A percentile compares a stretch with the other conserved stretches of the same genome.
These are phyloP conservation scores for Talaromyces thailandensis DNA, from an alignment of 495 filamentous ascomycete species.

Conservation along the genomic window DNA sequence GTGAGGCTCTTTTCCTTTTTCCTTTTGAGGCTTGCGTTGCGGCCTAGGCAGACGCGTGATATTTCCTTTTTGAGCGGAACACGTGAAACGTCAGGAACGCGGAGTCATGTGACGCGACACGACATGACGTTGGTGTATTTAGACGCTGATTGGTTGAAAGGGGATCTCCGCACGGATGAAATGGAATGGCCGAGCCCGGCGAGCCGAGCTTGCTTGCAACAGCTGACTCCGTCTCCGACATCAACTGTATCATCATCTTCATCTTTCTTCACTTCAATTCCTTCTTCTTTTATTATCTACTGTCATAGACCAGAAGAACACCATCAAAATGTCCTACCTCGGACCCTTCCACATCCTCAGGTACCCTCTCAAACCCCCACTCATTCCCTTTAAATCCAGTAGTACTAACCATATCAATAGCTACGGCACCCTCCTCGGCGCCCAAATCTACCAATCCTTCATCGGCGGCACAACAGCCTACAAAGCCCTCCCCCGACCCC, in stretches of 20 bases:
- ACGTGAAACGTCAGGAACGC: background rate
- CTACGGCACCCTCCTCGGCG: constrained; percentile 72
- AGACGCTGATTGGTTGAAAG: background rate
- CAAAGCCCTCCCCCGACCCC: constrained; percentile 61
- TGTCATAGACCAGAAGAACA: background rate
- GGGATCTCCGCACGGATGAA: background rate
- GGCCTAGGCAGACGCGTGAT: constrained; percentile 2
- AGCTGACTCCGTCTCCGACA: background rate
- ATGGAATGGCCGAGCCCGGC: background rate
- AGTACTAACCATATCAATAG: constrained; percentile 24
- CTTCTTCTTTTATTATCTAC: background rate
- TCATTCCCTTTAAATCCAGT: no score
- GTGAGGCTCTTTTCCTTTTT: background rate
- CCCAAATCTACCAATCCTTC: constrained; percentile 76
- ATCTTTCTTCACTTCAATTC: background rate
- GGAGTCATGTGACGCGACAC: background rate
- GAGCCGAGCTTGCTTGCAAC: background rate
- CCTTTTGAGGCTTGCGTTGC: background rate
- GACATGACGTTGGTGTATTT: background rate
- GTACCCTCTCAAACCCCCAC: background rate
- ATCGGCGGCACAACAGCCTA: constrained; percentile 68
- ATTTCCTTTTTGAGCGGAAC: background rate
- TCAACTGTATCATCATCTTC: background rate
- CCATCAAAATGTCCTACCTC: constrained; percentile 35
- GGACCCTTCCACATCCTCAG: constrained; percentile 61